Conservation (phyloP, 768 basidiomycete genomes). For the Collybia mongolica region DNA sequence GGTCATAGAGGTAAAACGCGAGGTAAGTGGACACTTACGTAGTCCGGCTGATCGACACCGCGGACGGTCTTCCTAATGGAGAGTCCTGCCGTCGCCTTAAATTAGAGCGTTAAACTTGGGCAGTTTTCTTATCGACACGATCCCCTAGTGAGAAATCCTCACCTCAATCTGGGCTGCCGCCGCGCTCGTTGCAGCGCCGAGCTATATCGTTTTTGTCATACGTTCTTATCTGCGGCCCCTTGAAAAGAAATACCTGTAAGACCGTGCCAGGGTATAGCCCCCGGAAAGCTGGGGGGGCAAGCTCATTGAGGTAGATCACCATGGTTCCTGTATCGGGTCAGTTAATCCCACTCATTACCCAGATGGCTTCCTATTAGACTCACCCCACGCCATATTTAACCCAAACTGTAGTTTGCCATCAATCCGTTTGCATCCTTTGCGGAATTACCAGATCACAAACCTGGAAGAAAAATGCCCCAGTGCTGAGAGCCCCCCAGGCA, state of each 20-base stretch:
- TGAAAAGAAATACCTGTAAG: slow-evolving; percentile 41
- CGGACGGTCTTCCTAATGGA: neutral
- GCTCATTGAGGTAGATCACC: slow-evolving; percentile 62
- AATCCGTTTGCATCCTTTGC: no score
- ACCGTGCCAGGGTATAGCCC: slow-evolving; percentile 64
- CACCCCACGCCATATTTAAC: slow-evolving; percentile 69
- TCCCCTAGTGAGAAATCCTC: no score
- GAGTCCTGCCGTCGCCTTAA: neutral
- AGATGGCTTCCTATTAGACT: neutral
- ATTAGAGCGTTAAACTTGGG: no score
- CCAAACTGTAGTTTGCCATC: no score
- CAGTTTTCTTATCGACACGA: no score
- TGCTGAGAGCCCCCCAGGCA: slow-evolving; percentile 50
- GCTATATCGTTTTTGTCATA: neutral
- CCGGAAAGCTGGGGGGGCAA: slow-evolving; percentile 67
- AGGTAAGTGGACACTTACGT: neutral
- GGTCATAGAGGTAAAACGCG: neutral
- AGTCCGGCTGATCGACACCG: neutral
- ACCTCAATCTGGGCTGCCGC: slow-evolving; percentile 17
- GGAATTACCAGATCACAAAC: slow-evolving; percentile 3
- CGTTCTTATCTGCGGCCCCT: no score
- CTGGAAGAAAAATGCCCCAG: slow-evolving; percentile 61
- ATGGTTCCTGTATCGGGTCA: slow-evolving; percentile 7
- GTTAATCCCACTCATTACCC: neutral
- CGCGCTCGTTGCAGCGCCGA: slow-evolving; percentile 43